Evolutionary conservation across 176 grass and related monocot species (phyloP).

Genomic region (Melocanna baccifera): DNA sequence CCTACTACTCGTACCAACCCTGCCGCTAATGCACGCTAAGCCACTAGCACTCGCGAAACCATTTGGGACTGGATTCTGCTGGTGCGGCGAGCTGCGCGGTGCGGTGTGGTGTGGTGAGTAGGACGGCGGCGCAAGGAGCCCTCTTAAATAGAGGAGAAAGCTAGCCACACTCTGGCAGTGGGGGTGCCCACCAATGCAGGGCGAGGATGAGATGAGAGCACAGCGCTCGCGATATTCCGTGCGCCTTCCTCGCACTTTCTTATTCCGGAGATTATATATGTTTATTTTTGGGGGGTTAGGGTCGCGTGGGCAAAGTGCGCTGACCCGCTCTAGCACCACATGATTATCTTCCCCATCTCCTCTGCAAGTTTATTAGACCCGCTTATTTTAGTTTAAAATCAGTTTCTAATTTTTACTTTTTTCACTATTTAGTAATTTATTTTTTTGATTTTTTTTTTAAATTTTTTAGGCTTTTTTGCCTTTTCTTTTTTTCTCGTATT

Average conservation of each 20-base stretch:
- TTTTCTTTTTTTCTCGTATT: too few relatives aligned
- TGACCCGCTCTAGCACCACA: neutral
- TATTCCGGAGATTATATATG: neutral
- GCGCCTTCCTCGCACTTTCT: slow-evolving; percentile 42
- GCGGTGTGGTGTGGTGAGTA: slow-evolving; percentile 22
- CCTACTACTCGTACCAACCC: neutral
- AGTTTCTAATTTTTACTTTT: too few relatives aligned
- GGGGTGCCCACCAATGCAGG: slow-evolving; percentile 15
- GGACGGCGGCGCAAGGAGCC: slow-evolving; percentile 27
- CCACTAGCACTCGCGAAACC: slow-evolving; percentile 25
- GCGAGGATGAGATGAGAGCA: neutral
- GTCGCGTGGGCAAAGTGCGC: slow-evolving; percentile 25
- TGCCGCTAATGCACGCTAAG: neutral
- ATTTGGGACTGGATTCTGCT: neutral
- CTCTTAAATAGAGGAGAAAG: slow-evolving; percentile 42
- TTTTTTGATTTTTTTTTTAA: too few relatives aligned
- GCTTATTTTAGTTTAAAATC: too few relatives aligned
- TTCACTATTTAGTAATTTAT: too few relatives aligned
- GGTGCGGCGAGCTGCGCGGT: neutral
- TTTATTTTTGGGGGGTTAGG: slow-evolving; percentile 27
- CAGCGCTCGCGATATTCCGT: neutral
- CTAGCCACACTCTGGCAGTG: neutral
- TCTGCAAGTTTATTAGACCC: too few relatives aligned
- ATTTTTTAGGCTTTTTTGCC: too few relatives aligned
- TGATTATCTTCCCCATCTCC: too few relatives aligned